phyloP scores from a whole-genome alignment of 2,329 filamentous ascomycete species.

The Juglanconis sp. region DNA sequence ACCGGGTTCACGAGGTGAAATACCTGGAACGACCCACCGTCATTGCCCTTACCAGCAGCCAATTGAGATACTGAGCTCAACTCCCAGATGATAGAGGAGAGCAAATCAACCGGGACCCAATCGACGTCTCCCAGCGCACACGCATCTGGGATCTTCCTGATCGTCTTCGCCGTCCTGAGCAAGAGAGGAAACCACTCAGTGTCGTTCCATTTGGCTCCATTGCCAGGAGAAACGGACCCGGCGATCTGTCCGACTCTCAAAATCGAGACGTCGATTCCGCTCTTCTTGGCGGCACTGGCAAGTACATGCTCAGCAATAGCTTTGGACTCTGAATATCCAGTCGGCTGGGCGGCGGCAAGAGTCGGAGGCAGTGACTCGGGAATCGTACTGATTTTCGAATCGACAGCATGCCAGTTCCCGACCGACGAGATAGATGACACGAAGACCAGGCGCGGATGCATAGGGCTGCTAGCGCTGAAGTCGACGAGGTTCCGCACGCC shows the following conservation, averaged over 20 bases:
- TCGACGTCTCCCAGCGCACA: slow-evolving; percentile 15
- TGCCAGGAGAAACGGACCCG: slow-evolving; percentile 8
- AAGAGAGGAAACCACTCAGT: slow-evolving; percentile 23
- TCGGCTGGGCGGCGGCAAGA: slow-evolving; percentile 6
- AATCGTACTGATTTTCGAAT: background rate
- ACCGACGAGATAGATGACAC: slow-evolving; percentile 22
- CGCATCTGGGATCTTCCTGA: slow-evolving; percentile 19
- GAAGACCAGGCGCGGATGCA: slow-evolving; percentile 17
- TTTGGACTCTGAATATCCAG: slow-evolving; percentile 22
- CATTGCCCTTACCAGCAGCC: too few relatives aligned
- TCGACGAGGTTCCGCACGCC: slow-evolving; percentile 19
- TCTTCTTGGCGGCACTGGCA: slow-evolving; percentile 1
- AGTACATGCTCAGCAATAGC: slow-evolving; percentile 19
- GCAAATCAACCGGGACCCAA: slow-evolving; percentile 21
- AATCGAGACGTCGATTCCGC: slow-evolving; percentile 9
- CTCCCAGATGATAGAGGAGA: slow-evolving; percentile 19
- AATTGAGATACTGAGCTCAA: background rate
- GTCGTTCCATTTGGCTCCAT: slow-evolving; percentile 19
- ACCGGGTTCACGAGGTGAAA: slow-evolving; percentile 6
- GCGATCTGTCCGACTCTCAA: slow-evolving; percentile 23
- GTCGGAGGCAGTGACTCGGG: slow-evolving; percentile 12
- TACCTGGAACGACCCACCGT: background rate
- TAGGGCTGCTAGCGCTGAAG: slow-evolving; percentile 10
- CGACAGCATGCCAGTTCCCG: slow-evolving; percentile 10
- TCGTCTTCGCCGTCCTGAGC: slow-evolving; percentile 15